phyloP scores from a whole-genome alignment of 2,329 filamentous ascomycete species.

The Alternaria angustiovoidea region DNA sequence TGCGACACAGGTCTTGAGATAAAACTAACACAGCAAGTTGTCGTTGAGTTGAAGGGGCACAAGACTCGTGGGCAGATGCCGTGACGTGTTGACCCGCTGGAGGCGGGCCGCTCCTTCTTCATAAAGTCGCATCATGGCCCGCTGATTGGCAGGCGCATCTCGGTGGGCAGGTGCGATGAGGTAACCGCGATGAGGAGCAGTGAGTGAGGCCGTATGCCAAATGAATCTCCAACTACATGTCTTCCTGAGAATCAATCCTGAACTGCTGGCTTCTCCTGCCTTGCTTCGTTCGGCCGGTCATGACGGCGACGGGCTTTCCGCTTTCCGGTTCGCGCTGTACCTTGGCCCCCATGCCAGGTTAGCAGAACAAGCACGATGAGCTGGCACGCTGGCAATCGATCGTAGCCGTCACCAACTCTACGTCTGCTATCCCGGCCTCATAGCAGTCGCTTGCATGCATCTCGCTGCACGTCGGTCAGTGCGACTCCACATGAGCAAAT shows the following conservation, averaged over 20 bases:
- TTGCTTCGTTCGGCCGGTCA: slow-evolving; percentile 17
- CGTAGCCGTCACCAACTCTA: slow-evolving; percentile 18
- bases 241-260: background rate
- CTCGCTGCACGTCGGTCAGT: slow-evolving; percentile 15
- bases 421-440: slow-evolving; percentile 7
- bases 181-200: slow-evolving; percentile 14
- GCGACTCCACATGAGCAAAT: slow-evolving; percentile 18
- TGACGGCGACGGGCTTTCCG: slow-evolving; percentile 14
- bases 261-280: background rate
- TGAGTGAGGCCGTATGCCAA: slow-evolving; percentile 8
- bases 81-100: slow-evolving; percentile 14
- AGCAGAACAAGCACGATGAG: slow-evolving; percentile 25
- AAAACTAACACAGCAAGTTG: background rate
- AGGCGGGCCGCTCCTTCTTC: slow-evolving; percentile 21
- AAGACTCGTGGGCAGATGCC: slow-evolving; percentile 4
- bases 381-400: slow-evolving; percentile 15
- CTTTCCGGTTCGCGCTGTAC: slow-evolving; percentile 19
- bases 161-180: slow-evolving; percentile 18
- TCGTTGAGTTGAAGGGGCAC: background rate
- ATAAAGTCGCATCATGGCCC: slow-evolving; percentile 1
- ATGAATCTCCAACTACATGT: background rate
- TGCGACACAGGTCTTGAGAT: background rate
- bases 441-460: slow-evolving; percentile 22
- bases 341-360: slow-evolving; percentile 26
- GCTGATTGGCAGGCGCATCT: slow-evolving; percentile 22